Base-by-base conservation (phyloP, 23 red algal genomes). In the Gracilaria vermiculophylla region DNA sequence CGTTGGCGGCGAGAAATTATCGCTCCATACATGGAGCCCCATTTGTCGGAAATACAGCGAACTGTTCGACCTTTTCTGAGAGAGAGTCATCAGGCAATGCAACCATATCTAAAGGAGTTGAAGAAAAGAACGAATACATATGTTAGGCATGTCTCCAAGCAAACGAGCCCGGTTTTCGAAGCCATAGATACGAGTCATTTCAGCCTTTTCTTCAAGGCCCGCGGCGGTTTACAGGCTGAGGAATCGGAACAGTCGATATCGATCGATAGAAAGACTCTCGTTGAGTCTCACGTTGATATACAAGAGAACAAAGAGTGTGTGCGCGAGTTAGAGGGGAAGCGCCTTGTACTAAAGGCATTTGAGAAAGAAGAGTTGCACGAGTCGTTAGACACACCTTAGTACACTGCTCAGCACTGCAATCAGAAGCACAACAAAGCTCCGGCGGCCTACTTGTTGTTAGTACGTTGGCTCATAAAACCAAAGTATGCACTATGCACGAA, bases 21-120 rank as follows among this genome's bases (percentile, higher is more conserved):
- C 25, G 40, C 37, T 45, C 67, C 67, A 15, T 73, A 73, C 67
- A 73, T 73, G 67, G 67, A 73, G 28, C 67, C 67, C 24, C 67
- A 73, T 23, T 32, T 73, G 20, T 73, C 67, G n/a, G 39, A 73
- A 73, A 19, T 73, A 20, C 67, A 73, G 42, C 39, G 67, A 47
- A 40, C 35, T 47, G 39, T 73, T 2, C 32, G 67, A 20, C 67
- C 67, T 24, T 24, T 73, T 47, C 20, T 73, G 15, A 44, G 17
- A 13, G 67, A 73, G 67, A 23, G 42, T 45, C 36, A 47, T 28
- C 17, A 25, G 25, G 36, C 40, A 28, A 42, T 73, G n/a, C 42
- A 73, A 45, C 36, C 67, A 20, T 40, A 73, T 19, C 5, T 73
- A 1, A 4, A 15, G 5, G 24, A 48, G 42, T 48, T 73, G 20